A percentile compares a stretch with the other conserved stretches of the same genome.
Conservation (phyloP, 176 grass and related monocot species). For the Pharus latifolius region DNA sequence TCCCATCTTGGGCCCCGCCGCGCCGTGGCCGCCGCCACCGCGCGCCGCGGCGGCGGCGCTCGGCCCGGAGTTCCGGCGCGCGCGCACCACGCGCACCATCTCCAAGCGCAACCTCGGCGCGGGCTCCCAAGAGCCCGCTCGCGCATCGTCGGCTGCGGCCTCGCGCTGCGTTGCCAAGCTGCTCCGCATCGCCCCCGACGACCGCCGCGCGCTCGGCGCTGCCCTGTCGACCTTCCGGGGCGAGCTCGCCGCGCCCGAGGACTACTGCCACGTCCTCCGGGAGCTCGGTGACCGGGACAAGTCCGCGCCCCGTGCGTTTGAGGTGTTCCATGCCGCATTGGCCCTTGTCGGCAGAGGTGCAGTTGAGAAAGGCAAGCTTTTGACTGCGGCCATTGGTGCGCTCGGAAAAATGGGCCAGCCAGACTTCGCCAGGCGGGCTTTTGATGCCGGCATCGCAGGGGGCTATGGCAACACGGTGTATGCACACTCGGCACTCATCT, state of each 20-base stretch:
- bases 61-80: slow-evolving; percentile 65
- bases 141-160: slow-evolving; percentile 21
- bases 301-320: slow-evolving; percentile 26
- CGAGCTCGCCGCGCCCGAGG: slow-evolving; percentile 48
- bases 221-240: slow-evolving; percentile 26
- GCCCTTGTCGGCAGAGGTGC: slow-evolving; percentile 39
- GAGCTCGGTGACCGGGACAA: slow-evolving; percentile 52
- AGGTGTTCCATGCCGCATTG: slow-evolving; percentile 56
- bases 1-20: slow-evolving; percentile 28
- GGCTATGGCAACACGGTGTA: slow-evolving; percentile 88
- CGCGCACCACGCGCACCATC: slow-evolving; percentile 63
- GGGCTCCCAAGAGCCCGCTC: slow-evolving; percentile 3
- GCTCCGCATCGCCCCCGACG: slow-evolving; percentile 35
- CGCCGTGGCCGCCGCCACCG: slow-evolving; percentile 37
- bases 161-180: slow-evolving; percentile 51
- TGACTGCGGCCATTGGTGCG: slow-evolving; percentile 58
- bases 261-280: slow-evolving; percentile 66
- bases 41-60: neutral
- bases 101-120: slow-evolving; percentile 69
- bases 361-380: slow-evolving; percentile 62
- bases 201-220: slow-evolving; percentile 16
- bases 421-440: slow-evolving; percentile 66
- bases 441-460: slow-evolving; percentile 43
- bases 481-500: slow-evolving; percentile 73
- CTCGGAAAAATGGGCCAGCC: slow-evolving; percentile 72